A percentile compares a stretch with the other conserved stretches of the same genome.
These are phyloP conservation scores for Suillus occidentalis DNA, from an alignment of 768 basidiomycete species.

Conservation along the genomic window DNA sequence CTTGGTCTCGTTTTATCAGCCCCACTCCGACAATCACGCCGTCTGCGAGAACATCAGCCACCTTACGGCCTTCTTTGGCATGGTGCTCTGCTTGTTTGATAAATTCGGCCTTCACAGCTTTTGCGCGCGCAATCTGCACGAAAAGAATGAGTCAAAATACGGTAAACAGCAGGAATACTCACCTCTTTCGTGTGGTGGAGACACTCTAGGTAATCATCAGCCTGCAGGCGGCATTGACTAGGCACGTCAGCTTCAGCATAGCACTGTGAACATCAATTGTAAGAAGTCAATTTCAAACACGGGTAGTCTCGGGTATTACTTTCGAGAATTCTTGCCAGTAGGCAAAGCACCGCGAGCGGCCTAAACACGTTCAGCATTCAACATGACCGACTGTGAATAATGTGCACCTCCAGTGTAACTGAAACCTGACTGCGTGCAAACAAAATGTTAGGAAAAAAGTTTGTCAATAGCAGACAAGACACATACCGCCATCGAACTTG, in stretches of 20 bases:
- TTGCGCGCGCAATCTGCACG: conserved; percentile 60
- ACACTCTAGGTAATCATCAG: conserved; percentile 90
- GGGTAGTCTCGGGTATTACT: conserved; percentile 32
- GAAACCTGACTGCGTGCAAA: conserved; percentile 55
- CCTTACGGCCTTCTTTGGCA: conserved; percentile 68
- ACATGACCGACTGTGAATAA: neutral
- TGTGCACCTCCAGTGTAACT: conserved; percentile 60
- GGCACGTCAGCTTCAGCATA: conserved; percentile 82
- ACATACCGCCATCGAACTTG: conserved; percentile 40
- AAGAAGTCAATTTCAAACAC: conserved; percentile 6
- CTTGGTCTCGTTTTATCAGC: conserved; percentile 59
- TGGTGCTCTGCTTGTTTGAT: conserved; percentile 63
- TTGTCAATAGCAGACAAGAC: neutral
- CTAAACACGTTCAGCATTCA: conserved; percentile 37
- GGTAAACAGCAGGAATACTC: conserved; percentile 23
- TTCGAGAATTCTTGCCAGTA: conserved; percentile 92
- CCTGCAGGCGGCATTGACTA: conserved; percentile 63
- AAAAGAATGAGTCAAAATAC: neutral
- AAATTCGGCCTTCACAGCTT: conserved; percentile 70
- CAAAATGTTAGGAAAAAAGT: conserved; percentile 14
- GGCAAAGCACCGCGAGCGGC: conserved; percentile 82
- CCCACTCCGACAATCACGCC: conserved; percentile 77
- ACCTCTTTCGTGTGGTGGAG: conserved; percentile 90
- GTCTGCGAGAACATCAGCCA: conserved; percentile 68
- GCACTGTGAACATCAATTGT: conserved; percentile 51